Percentiles rank a stretch among this genome's conserved stretches.
Evolutionary conservation across 345 rosid genomes (phyloP).

Genomic region (Luvunga scandens): DNA sequence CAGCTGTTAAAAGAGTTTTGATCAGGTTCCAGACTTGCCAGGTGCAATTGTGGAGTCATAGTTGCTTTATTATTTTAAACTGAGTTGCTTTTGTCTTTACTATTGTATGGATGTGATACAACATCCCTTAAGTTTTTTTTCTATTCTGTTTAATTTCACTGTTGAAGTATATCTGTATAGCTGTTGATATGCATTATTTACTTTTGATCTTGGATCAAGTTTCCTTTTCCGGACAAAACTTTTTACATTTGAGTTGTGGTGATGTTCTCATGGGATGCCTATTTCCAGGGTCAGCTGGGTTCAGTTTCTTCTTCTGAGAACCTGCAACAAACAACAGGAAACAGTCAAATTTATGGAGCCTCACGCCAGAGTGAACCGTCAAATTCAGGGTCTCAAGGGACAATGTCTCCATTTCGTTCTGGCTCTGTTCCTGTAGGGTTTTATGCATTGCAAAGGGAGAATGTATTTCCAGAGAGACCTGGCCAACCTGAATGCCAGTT

Average conservation of each 20-base stretch:
- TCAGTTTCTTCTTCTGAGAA: slow-evolving; percentile 86
- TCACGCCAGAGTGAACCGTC: slow-evolving; percentile 57
- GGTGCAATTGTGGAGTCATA: neutral
- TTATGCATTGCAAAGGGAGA: slow-evolving; percentile 81
- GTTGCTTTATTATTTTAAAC: neutral
- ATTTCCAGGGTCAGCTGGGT: slow-evolving; percentile 75
- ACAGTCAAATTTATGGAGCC: slow-evolving; percentile 55
- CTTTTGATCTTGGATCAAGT: neutral
- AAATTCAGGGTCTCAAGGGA: slow-evolving; percentile 56
- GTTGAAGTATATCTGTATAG: neutral
- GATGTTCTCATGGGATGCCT: slow-evolving; percentile 14
- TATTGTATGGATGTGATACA: neutral
- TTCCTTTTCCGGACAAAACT: neutral
- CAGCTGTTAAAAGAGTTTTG: neutral
- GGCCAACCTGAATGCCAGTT: slow-evolving; percentile 95
- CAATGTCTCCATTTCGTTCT: slow-evolving; percentile 55
- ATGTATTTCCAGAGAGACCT: slow-evolving; percentile 93
- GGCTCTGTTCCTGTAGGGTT: slow-evolving; percentile 69
- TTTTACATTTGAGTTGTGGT: slow-evolving; percentile 16
- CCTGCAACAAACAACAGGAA: slow-evolving; percentile 51
- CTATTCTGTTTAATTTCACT: neutral
- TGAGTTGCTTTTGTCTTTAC: neutral
- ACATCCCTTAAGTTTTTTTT: neutral
- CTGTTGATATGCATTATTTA: neutral
- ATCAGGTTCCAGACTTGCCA: neutral